These are phyloP conservation scores for Dendrobium chrysotoxum DNA, from an alignment of 106 monocot genomes.

Conservation along the genomic window DNA sequence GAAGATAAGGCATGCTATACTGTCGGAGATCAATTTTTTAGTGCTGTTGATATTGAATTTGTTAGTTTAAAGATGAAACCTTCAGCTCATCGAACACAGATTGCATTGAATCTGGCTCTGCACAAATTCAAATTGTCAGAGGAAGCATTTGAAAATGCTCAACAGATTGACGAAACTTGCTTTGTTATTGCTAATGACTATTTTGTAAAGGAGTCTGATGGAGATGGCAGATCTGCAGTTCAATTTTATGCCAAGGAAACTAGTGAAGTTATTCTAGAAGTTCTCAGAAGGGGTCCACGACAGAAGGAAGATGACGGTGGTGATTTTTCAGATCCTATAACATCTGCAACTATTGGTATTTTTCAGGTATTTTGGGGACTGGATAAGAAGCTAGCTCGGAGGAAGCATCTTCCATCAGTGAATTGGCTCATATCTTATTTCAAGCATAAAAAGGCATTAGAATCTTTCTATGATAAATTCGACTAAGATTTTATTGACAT, in stretches of 20 bases:
- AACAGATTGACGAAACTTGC: conserved; percentile 59
- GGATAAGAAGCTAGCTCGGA: no score
- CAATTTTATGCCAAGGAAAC: conserved; percentile 94
- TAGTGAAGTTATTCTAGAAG: conserved; percentile 77
- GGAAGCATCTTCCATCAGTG: no score
- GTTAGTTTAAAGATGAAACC: conserved; percentile 75
- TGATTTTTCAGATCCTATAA: no score
- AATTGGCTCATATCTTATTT: no score
- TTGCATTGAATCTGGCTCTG: conserved; percentile 53
- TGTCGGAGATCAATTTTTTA: conserved; percentile 60
- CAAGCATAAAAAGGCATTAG: no score
- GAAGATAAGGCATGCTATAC: conserved; percentile 82
- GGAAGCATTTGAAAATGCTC: conserved; percentile 64
- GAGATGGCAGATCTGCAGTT: conserved; percentile 87
- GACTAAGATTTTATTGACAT: no score
- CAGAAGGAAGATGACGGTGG: conserved; percentile 17
- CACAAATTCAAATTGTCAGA: conserved; percentile 69
- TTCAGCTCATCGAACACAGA: conserved; percentile 62
- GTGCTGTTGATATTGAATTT: conserved; percentile 78
- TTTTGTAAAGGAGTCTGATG: conserved; percentile 67
- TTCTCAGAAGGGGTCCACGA: conserved; percentile 65
- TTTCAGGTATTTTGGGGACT: conserved; percentile 71
- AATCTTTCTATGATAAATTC: no score
- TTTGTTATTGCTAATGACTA: conserved; percentile 59
- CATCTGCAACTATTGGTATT: conserved; percentile 40